Base-by-base conservation (phyloP, 257 asterid genomes). In the Jacaranda mimosifolia region DNA sequence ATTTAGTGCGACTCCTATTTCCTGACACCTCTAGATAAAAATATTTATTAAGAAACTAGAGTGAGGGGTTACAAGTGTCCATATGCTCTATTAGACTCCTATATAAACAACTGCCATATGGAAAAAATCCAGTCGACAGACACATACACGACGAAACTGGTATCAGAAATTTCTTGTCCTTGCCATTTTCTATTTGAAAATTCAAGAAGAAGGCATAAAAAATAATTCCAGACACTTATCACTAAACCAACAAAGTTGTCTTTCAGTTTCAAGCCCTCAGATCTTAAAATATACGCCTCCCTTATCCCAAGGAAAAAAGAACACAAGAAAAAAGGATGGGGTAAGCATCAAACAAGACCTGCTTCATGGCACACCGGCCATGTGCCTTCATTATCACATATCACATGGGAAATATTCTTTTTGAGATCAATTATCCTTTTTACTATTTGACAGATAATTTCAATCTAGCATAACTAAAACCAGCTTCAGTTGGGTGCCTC, bases 391-490 rank as follows among this genome's bases (percentile, higher is more conserved):
- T 18, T 12, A 62, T 62, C 65, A 58, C 13, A 6, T 12, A 42
- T 75, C 51, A 49, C 63, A 40, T 46, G 10, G 19, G 43, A 60
- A 7, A 39, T 26, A 26, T 12, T 48, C 66, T 62, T 71, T 73
- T 43, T 12, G 11, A 57, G 42, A 77, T 12, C 45, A 17, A 36
- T 57, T 38, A 77, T 18, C 38, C 5, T 64, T 67, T 69, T 21
- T 4, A 38, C 48, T 14, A 39, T 43, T 38, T 3, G 63, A 49
- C 7, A 36, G 53, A 46, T 21, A 36, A 70, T 70, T 65, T 53
- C 59, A 36, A 36, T 62, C 58, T 11, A 77, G 76, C 42, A 72
- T 45, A 48, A 56, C 53, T 70, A 18, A 38, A 12, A 26, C 63
- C 68, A 35, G 35, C 19, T 68, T 60, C 69, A 42, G 48, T 46